A percentile compares a stretch with the other conserved stretches of the same genome.
Evolutionary conservation across 106 monocot species (phyloP).

Genomic region (Narthecium ossifragum): DNA sequence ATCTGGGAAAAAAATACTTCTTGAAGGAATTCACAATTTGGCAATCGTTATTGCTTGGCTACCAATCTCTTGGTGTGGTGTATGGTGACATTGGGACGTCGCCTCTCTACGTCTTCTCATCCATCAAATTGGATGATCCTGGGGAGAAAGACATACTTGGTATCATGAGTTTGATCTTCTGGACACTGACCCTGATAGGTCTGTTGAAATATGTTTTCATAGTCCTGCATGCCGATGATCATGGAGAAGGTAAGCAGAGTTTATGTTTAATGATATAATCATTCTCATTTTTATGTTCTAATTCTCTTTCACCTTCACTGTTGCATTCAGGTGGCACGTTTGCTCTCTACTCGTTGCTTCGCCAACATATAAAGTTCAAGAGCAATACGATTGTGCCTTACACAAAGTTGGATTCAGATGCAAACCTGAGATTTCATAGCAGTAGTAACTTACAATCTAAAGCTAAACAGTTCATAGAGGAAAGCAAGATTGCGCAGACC

Average conservation of each 20-base stretch:
- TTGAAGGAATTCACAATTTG: constrained; percentile 20
- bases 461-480: constrained; percentile 27
- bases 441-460: constrained; percentile 13
- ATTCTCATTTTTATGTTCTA: background rate
- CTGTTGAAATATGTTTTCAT: constrained; percentile 52
- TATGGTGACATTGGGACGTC: constrained; percentile 67
- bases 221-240: constrained; percentile 55
- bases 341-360: constrained; percentile 51
- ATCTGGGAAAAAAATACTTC: background rate
- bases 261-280: background rate
- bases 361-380: constrained; percentile 43
- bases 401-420: constrained; percentile 26
- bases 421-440: constrained; percentile 28
- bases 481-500: constrained; percentile 16
- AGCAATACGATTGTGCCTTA: constrained; percentile 24
- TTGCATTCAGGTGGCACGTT: constrained; percentile 53
- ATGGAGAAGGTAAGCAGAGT: constrained; percentile 48
- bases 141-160: constrained; percentile 43
- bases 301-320: background rate
- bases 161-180: constrained; percentile 45
- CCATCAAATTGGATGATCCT: constrained; percentile 25
- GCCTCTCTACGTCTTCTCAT: constrained; percentile 58
- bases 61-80: constrained; percentile 59
- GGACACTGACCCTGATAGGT: constrained; percentile 47
- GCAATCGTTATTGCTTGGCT: constrained; percentile 34